Evolutionary conservation across 2,329 filamentous ascomycete genomes (phyloP).

Genomic region (Penicillium corylophilum): DNA sequence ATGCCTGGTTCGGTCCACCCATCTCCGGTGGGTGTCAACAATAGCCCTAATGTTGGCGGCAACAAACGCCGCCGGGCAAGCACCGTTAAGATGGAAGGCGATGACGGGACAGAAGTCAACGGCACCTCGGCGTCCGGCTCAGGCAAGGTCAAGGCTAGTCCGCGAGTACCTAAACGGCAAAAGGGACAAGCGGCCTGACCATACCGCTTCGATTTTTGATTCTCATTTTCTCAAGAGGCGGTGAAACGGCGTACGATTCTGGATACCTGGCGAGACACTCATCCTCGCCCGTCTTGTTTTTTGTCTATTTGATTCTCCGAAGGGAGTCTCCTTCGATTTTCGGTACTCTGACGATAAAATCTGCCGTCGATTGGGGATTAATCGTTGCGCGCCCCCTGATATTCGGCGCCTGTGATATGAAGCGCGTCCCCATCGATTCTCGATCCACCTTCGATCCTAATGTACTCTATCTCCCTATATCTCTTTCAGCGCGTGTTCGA

Average conservation of each 20-base stretch:
- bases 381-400: slow-evolving; percentile 2
- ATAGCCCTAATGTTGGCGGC: slow-evolving; percentile 58
- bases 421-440: slow-evolving; percentile 15
- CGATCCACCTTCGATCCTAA: slow-evolving; percentile 24
- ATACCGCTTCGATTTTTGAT: slow-evolving; percentile 8
- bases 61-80: slow-evolving; percentile 60
- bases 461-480: slow-evolving; percentile 33
- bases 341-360: slow-evolving; percentile 22
- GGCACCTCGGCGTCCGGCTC: slow-evolving; percentile 36
- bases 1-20: slow-evolving; percentile 60
- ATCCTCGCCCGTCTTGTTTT: slow-evolving; percentile 13
- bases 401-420: not conserved
- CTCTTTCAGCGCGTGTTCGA: slow-evolving; percentile 27
- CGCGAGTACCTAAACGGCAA: slow-evolving; percentile 48
- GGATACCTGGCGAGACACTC: slow-evolving; percentile 27
- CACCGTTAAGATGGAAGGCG: slow-evolving; percentile 59
- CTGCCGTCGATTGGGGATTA: slow-evolving; percentile 15
- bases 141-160: slow-evolving; percentile 49
- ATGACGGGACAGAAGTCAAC: slow-evolving; percentile 56
- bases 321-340: slow-evolving; percentile 9
- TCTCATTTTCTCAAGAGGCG: slow-evolving; percentile 23
- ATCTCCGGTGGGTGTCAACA: slow-evolving; percentile 58
- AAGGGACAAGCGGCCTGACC: slow-evolving; percentile 41
- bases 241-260: slow-evolving; percentile 30
- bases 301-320: slow-evolving; percentile 13